phyloP scores from a whole-genome alignment of 2,329 filamentous ascomycete genomes.

The Cladobotryum protrusum region DNA sequence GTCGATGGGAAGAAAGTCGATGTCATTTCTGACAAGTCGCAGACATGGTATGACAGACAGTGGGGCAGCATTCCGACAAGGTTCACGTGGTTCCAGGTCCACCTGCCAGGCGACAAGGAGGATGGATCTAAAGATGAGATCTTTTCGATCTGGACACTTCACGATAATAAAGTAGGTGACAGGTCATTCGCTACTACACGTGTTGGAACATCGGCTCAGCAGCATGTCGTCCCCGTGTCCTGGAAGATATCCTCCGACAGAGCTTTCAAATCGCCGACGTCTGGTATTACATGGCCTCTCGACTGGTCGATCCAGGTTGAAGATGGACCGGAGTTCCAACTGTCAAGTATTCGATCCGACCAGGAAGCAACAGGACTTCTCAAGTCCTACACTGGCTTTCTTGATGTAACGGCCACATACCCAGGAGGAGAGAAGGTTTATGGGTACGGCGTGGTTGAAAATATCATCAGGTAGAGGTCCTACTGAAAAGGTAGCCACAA shows the following conservation, averaged over 20 bases:
- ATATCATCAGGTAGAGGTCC: neutral
- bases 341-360: slow-evolving; percentile 3
- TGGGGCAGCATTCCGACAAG: neutral
- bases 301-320: neutral
- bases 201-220: neutral
- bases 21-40: neutral
- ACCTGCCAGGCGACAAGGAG: neutral
- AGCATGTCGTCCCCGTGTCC: neutral
- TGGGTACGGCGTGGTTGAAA: slow-evolving; percentile 2
- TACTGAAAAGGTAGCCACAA: too few species aligned
- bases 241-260: neutral
- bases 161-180: neutral
- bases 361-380: neutral
- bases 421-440: neutral
- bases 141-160: slow-evolving; percentile 1
- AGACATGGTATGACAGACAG: slow-evolving; percentile 9
- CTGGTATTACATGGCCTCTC: neutral
- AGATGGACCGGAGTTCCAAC: neutral
- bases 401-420: neutral
- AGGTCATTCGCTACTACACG: slow-evolving; percentile 3
- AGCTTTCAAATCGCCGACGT: slow-evolving; percentile 1
- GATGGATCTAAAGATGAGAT: neutral
- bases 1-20: slow-evolving; percentile 1
- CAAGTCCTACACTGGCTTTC: neutral
- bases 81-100: slow-evolving; percentile 5